Percentiles rank a stretch among this genome's conserved stretches.
Evolutionary conservation across 768 basidiomycete species (phyloP).

Genomic region (Roridomyces roridus): DNA sequence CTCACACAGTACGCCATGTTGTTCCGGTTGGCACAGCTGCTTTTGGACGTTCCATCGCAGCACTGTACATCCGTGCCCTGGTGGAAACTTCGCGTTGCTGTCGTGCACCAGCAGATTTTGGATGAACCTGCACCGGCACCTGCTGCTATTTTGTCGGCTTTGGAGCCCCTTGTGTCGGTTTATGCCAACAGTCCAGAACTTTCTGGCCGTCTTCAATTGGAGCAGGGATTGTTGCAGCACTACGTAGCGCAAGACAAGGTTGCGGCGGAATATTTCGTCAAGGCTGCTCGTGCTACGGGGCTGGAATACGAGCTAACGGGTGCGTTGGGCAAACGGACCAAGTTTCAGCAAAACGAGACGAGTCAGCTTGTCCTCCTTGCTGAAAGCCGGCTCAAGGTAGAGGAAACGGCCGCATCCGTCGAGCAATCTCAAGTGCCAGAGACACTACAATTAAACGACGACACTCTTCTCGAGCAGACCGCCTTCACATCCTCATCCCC

Average conservation of each 20-base stretch:
- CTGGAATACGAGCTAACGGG: slow-evolving; percentile 92
- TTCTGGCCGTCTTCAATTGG: slow-evolving; percentile 69
- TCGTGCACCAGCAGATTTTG: slow-evolving; percentile 79
- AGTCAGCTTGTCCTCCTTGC: slow-evolving; percentile 94
- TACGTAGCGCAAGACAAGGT: slow-evolving; percentile 73
- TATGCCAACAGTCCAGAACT: slow-evolving; percentile 66
- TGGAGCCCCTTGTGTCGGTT: slow-evolving; percentile 46
- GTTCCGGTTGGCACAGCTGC: slow-evolving; percentile 75
- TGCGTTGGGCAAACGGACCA: slow-evolving; percentile 91
- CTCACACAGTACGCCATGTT: slow-evolving; percentile 73
- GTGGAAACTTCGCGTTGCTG: slow-evolving; percentile 83
- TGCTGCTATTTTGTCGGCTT: slow-evolving; percentile 42
- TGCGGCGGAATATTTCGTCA: slow-evolving; percentile 79
- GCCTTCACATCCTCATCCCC: slow-evolving; percentile 81
- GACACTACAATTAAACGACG: slow-evolving; percentile 87
- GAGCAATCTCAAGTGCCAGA: slow-evolving; percentile 62
- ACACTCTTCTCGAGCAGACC: slow-evolving; percentile 94
- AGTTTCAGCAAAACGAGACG: slow-evolving; percentile 85
- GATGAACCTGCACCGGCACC: slow-evolving; percentile 81
- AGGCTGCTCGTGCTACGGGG: slow-evolving; percentile 77
- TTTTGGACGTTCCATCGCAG: slow-evolving; percentile 60
- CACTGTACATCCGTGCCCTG: slow-evolving; percentile 62
- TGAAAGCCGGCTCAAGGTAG: slow-evolving; percentile 63
- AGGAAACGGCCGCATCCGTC: slow-evolving; percentile 11
- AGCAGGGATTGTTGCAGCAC: slow-evolving; percentile 83